These are phyloP conservation scores for Emericellopsis cladophorae DNA, from an alignment of 2,329 filamentous ascomycete species.

Conservation along the genomic window DNA sequence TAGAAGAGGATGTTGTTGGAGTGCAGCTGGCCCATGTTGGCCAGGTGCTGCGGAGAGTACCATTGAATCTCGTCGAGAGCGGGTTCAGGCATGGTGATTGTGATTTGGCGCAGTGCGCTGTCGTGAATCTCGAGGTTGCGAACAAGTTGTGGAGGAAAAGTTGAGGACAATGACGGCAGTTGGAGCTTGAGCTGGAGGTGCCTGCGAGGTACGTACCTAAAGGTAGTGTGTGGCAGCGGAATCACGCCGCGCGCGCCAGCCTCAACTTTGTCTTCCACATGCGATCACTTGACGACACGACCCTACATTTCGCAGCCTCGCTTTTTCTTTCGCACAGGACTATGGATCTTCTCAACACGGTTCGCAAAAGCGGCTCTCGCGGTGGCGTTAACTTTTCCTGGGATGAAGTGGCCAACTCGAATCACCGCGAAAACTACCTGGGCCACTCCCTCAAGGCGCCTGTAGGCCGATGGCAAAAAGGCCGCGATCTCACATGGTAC, in stretches of 20 bases:
- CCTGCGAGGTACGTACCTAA: too few species aligned
- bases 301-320: not conserved
- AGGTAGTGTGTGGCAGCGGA: too few species aligned
- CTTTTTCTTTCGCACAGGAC: not conserved
- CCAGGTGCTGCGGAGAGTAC: slow-evolving; percentile 36
- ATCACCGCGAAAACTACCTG: slow-evolving; percentile 80
- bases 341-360: slow-evolving; percentile 89
- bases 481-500: slow-evolving; percentile 54
- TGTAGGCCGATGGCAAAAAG: slow-evolving; percentile 83
- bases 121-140: too few species aligned
- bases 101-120: too few species aligned
- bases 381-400: slow-evolving; percentile 94
- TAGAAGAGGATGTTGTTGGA: slow-evolving; percentile 55
- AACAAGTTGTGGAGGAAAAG: too few species aligned
- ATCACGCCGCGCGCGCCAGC: not conserved
- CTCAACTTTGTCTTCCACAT: not conserved
- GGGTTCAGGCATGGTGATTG: slow-evolving; percentile 9
- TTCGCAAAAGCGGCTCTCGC: slow-evolving; percentile 82
- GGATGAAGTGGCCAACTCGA: slow-evolving; percentile 81
- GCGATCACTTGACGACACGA: not conserved
- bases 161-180: too few species aligned
- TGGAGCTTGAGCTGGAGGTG: too few species aligned
- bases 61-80: slow-evolving; percentile 58
- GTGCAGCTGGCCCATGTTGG: slow-evolving; percentile 45
- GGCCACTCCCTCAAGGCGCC: slow-evolving; percentile 88